Conservation (phyloP, 768 basidiomycete genomes). For the Suillus decipiens region DNA sequence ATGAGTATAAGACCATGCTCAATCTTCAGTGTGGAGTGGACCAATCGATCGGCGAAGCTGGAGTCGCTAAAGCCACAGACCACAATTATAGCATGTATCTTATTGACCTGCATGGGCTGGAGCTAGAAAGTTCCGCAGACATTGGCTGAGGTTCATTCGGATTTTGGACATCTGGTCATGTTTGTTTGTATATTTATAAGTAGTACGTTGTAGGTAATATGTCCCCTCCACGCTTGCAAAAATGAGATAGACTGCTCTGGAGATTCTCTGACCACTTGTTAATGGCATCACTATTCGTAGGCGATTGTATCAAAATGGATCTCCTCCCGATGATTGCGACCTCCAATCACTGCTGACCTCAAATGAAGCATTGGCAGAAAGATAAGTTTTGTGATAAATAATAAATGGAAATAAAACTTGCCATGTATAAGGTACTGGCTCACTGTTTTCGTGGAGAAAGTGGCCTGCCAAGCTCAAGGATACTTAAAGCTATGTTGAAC, state of each 20-base stretch:
- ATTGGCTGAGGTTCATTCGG: constrained; percentile 20
- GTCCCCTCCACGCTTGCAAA: not conserved
- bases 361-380: too few relatives aligned
- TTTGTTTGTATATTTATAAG: constrained; percentile 11
- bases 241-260: not conserved
- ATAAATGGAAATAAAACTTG: too few relatives aligned
- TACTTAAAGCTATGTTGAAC: too few relatives aligned
- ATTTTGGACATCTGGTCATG: not conserved
- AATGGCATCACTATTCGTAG: not conserved
- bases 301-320: not conserved
- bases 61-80: constrained; percentile 55
- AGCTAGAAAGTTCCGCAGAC: constrained; percentile 51
- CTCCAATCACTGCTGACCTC: not conserved
- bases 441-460: too few relatives aligned
- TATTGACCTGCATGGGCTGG: constrained; percentile 86
- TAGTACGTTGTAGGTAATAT: constrained; percentile 13
- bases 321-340: not conserved
- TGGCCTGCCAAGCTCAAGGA: too few relatives aligned
- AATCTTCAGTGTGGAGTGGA: constrained; percentile 87
- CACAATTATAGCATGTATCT: constrained; percentile 84
- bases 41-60: constrained; percentile 52
- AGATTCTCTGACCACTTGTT: not conserved
- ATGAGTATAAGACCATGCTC: constrained; percentile 91
- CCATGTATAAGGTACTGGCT: too few relatives aligned
- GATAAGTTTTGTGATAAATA: too few relatives aligned